These are phyloP conservation scores for Ophiognomonia clavigignenti-juglandacearum DNA, from an alignment of 2,329 filamentous ascomycete genomes.

Conservation along the genomic window DNA sequence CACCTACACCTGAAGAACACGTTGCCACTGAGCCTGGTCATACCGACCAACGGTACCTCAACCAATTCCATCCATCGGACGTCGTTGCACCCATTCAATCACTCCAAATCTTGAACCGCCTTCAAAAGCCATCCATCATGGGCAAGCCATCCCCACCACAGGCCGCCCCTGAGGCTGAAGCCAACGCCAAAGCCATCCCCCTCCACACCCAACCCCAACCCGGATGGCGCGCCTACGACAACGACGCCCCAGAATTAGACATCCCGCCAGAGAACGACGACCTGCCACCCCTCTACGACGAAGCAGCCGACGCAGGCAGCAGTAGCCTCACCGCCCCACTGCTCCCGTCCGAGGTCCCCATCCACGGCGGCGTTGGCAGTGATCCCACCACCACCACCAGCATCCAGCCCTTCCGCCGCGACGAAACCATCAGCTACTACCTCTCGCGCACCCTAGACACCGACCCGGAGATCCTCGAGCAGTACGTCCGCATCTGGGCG, in stretches of 20 bases:
- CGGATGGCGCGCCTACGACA: constrained; percentile 29
- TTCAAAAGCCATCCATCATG: constrained; percentile 18
- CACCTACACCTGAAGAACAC: too few species aligned
- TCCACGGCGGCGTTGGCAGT: too few species aligned
- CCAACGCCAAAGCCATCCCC: constrained; percentile 24
- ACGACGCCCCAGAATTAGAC: constrained; percentile 29
- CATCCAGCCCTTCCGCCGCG: constrained; percentile 9
- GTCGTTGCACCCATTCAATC: too few species aligned
- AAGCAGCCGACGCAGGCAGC: constrained; percentile 22
- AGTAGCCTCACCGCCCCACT: constrained; percentile 20
- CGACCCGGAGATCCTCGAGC: constrained; percentile 37
- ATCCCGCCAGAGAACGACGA: constrained; percentile 26
- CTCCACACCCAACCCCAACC: constrained; percentile 23
- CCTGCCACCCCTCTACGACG: constrained; percentile 42
- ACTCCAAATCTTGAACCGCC: too few species aligned
- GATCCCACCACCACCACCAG: too few species aligned
- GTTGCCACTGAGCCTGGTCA: too few species aligned
- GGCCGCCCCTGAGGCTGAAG: constrained; percentile 20
- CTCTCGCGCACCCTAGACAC: constrained; percentile 40
- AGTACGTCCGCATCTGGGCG: constrained; percentile 39
- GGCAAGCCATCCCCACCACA: constrained; percentile 20
- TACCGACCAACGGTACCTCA: too few species aligned
- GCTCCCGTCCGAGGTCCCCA: constrained; percentile 14
- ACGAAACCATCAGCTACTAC: constrained; percentile 24
- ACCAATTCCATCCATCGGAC: too few species aligned